Evolutionary conservation across 139 green algal species (phyloP), one percentile per base, ranked within the genome.

Genomic region (Astrephomene gubernaculifera): DNA sequence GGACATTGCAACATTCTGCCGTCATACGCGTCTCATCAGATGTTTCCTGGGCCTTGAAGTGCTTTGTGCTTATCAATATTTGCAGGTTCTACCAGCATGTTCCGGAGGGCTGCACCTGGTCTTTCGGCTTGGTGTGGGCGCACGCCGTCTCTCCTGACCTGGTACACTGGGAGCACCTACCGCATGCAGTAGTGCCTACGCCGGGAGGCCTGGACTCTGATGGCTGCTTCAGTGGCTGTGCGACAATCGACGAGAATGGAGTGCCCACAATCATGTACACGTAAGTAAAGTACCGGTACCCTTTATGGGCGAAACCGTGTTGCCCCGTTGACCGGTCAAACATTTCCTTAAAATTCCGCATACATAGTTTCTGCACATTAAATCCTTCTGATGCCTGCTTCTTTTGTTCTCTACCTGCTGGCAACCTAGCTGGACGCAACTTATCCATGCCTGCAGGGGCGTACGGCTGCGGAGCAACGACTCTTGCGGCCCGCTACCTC

Each of bases 41-140:
- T 17, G 49, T 17, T 57, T 12, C 49, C 17, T 17, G 49, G 17
- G 49, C 17, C 49, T 57, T 17, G 49, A 57, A 57, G 17, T 17
- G 49, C 49, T 57, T 57, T n/a, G n/a, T n/a, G n/a, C n/a, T n/a
- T n/a, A n/a, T n/a, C n/a, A n/a, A 57, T 17, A 57, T 57, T 12
- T 57, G 29, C 71, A 86, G 93, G 69, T 97, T 97, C 75, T 97
- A 97, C 38, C 94, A 97, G 89, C 90, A 96, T 53, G 75, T 97
- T 12, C 38, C 76, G 2, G 44, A 90, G 43, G 82, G 79, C 0
- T 93, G 88, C 71, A 75, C 91, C 24, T 97, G 94, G 94, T 81
- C 93, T 17, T 97, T 93, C 63, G 94, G 94, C 64, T 91, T 97
- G 65, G 57, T 72, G 1, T 83, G 75, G 94, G 94, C 93, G 45